Percentiles rank a stretch among this genome's conserved stretches.
Conservation (phyloP, 345 rosid species). For the Punica granatum region DNA sequence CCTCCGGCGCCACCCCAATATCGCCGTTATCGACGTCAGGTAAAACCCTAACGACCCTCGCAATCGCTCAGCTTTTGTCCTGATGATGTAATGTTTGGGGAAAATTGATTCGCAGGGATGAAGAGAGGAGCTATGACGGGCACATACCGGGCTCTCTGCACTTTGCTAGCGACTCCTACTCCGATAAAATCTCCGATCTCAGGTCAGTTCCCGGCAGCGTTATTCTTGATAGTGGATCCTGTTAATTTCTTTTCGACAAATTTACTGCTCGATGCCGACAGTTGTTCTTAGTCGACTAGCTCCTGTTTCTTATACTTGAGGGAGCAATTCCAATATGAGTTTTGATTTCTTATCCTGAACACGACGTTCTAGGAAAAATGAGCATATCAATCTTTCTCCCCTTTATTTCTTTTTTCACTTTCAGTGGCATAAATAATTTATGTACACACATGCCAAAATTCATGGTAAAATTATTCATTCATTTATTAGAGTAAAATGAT, state of each 20-base stretch:
- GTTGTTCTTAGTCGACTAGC: background rate
- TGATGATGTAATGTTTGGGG: background rate
- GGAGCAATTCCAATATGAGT: background rate
- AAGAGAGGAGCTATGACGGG: conserved; percentile 91
- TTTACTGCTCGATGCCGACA: background rate
- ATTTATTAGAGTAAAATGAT: too few relatives aligned
- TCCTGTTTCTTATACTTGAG: background rate
- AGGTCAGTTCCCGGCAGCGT: conserved; percentile 33
- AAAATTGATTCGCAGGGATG: conserved; percentile 40
- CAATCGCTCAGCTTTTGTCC: background rate
- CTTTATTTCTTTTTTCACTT: too few relatives aligned
- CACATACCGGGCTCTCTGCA: conserved; percentile 89
- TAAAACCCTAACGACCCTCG: conserved; percentile 2
- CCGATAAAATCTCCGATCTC: conserved; percentile 68
- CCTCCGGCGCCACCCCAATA: conserved; percentile 50
- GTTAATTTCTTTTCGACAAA: background rate
- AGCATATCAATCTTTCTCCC: too few relatives aligned
- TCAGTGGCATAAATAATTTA: too few relatives aligned
- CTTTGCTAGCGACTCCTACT: conserved; percentile 61
- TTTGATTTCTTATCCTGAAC: too few relatives aligned
- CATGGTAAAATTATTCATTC: too few relatives aligned
- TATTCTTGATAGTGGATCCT: background rate
- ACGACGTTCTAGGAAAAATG: too few relatives aligned
- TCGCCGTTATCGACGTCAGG: conserved; percentile 91
- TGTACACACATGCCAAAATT: too few relatives aligned